Percentiles rank a stretch among this genome's conserved stretches.
Conservation (phyloP, 768 basidiomycete species). For the Leucosporidium creatinivorum region DNA sequence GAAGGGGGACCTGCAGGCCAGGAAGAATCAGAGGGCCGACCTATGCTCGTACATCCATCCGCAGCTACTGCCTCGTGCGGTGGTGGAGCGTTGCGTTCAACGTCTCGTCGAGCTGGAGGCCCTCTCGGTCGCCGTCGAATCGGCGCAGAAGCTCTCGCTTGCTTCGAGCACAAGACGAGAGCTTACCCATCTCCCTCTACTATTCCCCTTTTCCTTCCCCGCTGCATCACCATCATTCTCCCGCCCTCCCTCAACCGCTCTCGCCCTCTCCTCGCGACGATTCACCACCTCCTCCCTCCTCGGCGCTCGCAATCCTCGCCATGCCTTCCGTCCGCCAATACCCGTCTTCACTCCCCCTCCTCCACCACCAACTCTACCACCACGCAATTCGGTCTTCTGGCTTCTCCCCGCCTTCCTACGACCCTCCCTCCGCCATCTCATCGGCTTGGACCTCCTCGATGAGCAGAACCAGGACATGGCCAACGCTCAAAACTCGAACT, state of each 20-base stretch:
- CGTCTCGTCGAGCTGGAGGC: neutral
- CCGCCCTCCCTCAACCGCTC: neutral
- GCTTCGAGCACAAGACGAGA: neutral
- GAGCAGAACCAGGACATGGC: slow-evolving; percentile 30
- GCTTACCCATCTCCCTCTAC: neutral
- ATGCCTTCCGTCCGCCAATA: neutral
- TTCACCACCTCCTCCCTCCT: neutral
- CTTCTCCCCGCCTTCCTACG: slow-evolving; percentile 20
- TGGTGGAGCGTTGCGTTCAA: neutral
- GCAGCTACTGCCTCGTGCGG: neutral
- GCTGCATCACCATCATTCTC: neutral
- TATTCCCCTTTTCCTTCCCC: neutral
- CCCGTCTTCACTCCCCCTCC: neutral
- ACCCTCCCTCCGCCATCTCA: slow-evolving; percentile 8
- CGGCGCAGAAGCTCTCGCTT: neutral
- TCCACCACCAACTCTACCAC: neutral
- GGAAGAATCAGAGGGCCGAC: too few species aligned
- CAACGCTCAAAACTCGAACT: slow-evolving; percentile 51
- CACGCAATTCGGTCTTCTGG: slow-evolving; percentile 11
- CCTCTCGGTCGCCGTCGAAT: neutral
- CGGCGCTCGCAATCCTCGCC: neutral
- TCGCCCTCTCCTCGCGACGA: neutral
- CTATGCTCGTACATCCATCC: neutral
- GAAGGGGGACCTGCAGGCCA: too few species aligned
- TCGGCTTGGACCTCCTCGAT: slow-evolving; percentile 9